phyloP scores from a whole-genome alignment of 1,284 basidiomycete genomes.

The Exobasidium rhododendri region DNA sequence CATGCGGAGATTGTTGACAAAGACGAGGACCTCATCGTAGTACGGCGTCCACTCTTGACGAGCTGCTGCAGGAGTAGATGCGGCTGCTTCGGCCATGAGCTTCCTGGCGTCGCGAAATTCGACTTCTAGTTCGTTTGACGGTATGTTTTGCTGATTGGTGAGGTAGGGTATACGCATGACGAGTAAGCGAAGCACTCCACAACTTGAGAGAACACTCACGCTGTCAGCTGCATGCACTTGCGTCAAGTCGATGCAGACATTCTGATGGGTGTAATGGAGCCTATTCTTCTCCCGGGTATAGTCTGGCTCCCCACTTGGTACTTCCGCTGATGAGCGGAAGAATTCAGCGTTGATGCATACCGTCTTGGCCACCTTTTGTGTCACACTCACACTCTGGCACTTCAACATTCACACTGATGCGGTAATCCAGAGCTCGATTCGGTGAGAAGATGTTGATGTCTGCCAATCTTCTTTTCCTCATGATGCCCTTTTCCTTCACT shows the following conservation, averaged over 20 bases:
- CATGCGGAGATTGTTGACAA: constrained; percentile 51
- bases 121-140: constrained; percentile 62
- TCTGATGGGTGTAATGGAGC: constrained; percentile 85
- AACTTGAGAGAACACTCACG: too few species aligned
- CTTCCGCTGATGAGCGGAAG: not conserved
- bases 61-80: constrained; percentile 17
- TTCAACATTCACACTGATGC: constrained; percentile 86
- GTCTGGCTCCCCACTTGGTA: constrained; percentile 22
- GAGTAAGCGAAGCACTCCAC: constrained; percentile 20
- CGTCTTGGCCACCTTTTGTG: too few species aligned
- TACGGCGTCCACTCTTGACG: constrained; percentile 44
- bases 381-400: constrained; percentile 53
- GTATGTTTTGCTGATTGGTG: constrained; percentile 31
- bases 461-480: constrained; percentile 77
- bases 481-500: constrained; percentile 58
- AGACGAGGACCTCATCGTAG: constrained; percentile 46
- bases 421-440: constrained; percentile 78
- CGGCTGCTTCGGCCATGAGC: constrained; percentile 57
- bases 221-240: constrained; percentile 65
- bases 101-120: constrained; percentile 59
- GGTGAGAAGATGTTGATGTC: constrained; percentile 85
- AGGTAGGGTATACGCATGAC: constrained; percentile 9
- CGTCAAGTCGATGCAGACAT: constrained; percentile 87
- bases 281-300: constrained; percentile 76
- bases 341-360: not conserved